A percentile compares a stretch with the other conserved stretches of the same genome.
Evolutionary conservation across 2,329 filamentous ascomycete genomes (phyloP).

Genomic region (Ceratocystis alfenasii): DNA sequence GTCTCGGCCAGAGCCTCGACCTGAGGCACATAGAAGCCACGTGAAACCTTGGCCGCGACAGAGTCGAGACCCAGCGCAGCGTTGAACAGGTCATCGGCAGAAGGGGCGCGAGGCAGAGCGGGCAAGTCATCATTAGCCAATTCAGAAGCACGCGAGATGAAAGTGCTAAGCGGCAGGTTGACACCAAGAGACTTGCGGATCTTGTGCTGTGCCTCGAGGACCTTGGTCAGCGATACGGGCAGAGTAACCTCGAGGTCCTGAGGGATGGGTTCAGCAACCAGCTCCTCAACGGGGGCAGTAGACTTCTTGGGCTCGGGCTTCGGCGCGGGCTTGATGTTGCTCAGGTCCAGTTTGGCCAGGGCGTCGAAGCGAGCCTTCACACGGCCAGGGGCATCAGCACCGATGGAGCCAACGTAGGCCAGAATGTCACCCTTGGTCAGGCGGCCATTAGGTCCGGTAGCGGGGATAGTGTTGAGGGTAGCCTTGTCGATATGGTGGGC

Average conservation of each 20-base stretch:
- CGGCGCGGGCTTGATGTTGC: constrained; percentile 76
- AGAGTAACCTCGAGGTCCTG: constrained; percentile 51
- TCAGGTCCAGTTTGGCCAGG: constrained; percentile 76
- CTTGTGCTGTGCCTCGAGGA: constrained; percentile 68
- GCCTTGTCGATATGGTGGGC: constrained; percentile 64
- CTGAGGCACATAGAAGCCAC: constrained; percentile 59
- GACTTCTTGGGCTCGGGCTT: constrained; percentile 34
- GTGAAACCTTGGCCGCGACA: constrained; percentile 38
- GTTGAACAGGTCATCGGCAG: constrained; percentile 76
- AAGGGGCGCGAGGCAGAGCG: constrained; percentile 40
- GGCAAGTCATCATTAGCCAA: constrained; percentile 82
- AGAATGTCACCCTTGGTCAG: constrained; percentile 92
- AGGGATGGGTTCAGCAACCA: constrained; percentile 31
- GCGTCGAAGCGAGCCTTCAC: constrained; percentile 61
- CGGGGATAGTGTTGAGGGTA: constrained; percentile 68
- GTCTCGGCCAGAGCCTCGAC: constrained; percentile 48
- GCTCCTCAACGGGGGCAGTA: constrained; percentile 31
- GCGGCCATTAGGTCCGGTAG: constrained; percentile 76
- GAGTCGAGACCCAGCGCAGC: constrained; percentile 62
- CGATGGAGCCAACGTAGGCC: constrained; percentile 71
- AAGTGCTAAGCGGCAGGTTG: constrained; percentile 71
- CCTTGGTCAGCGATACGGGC: constrained; percentile 65
- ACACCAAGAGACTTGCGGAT: constrained; percentile 67
- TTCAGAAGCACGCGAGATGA: constrained; percentile 73
- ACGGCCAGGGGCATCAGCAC: constrained; percentile 56